These are phyloP conservation scores for Talinum fruticosum DNA, from an alignment of 148 eudicot species.

Conservation along the genomic window DNA sequence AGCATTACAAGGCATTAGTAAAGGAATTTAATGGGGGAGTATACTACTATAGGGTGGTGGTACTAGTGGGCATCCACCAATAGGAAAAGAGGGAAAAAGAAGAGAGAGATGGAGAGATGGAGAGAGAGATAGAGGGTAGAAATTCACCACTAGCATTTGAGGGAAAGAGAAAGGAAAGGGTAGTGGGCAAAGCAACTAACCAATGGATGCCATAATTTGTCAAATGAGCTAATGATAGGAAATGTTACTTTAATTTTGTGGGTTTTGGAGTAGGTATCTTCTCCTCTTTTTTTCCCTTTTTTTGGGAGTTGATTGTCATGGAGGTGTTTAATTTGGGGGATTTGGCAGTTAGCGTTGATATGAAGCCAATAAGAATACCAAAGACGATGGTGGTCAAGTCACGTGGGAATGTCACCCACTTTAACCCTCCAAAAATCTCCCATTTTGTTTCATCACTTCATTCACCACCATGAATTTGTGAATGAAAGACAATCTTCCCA, in stretches of 20 bases:
- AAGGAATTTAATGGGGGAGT: constrained; percentile 19
- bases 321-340: constrained; percentile 10
- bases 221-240: constrained; percentile 39
- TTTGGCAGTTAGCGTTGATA: constrained; percentile 68
- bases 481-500: constrained; percentile 5
- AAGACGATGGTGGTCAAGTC: constrained; percentile 46
- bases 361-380: constrained; percentile 67
- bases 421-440: constrained; percentile 5
- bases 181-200: constrained; percentile 47
- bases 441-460: not conserved
- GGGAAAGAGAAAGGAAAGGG: constrained; percentile 21
- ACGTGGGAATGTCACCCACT: constrained; percentile 67
- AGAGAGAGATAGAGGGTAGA: constrained; percentile 17
- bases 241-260: constrained; percentile 32
- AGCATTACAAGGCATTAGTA: constrained; percentile 36
- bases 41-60: constrained; percentile 7
- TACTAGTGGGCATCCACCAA: constrained; percentile 34
- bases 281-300: constrained; percentile 7
- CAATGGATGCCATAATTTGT: constrained; percentile 35
- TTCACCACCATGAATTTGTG: constrained; percentile 6
- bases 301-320: constrained; percentile 18
- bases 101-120: too few species aligned
- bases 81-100: constrained; percentile 17
- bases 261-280: constrained; percentile 32
- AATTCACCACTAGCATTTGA: constrained; percentile 46